Evolutionary conservation across 148 eudicot genomes (phyloP), one percentile per base, ranked within the genome.

Genomic region (Diospyros lotus): DNA sequence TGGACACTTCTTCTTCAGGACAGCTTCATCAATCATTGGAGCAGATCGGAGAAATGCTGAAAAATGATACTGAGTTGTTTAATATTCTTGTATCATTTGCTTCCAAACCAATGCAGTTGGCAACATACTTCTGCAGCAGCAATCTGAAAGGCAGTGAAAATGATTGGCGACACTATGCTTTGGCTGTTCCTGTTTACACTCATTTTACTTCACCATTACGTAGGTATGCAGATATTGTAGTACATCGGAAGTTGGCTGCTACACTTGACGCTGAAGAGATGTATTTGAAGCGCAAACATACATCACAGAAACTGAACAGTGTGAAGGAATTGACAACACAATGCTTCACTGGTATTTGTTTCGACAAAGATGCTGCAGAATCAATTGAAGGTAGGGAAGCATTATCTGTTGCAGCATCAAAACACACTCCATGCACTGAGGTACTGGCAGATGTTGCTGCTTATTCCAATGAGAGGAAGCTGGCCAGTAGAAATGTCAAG

Each of bases 131-230:
- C 39, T 89, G 97, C 76, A 92, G 84, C 58, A 97, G 97, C 63
- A 95, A 94, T 50, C 15, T 71, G 28, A 75, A 80, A 69, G 96
- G 87, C 60, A 52, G 79, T 53, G 81, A 82, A 63, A 81, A 79
- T 58, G 89, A 87, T 66, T 79, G 86, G 88, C 88, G 96, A 66
- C 97, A 94, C 83, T 94, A 89, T 89, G 92, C 98, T 6, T 78
- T 94, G 48, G 97, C 96, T 56, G 87, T 92, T 51, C 96, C 97
- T 66, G 80, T 92, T 55, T 94, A 94, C 79, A 90, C 98, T 39
- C 98, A 94, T 75, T 94, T 94, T 69, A 94, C 98, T 75, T 92
- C 98, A 62, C 97, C 98, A 74, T 78, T 94, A 43, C 90, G 98
- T 55, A 84, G 98, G 6, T 94, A 92, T 83, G 89, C 97, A 41